Conservation (phyloP, 306 rosid species). For the Quercus parvula region DNA sequence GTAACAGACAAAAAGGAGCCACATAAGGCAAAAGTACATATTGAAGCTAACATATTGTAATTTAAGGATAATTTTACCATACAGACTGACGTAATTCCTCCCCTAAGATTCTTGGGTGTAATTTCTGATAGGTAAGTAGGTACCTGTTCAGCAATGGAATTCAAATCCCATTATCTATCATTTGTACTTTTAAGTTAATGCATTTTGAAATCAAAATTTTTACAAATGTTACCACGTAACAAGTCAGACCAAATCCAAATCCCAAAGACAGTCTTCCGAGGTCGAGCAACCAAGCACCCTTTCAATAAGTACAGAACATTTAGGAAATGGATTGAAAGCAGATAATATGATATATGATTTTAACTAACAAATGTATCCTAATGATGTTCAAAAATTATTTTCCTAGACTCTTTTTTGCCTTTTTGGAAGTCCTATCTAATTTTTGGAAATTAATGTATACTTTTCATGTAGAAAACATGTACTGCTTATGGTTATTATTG, state of each 20-base stretch:
- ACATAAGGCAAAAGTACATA: too few relatives aligned
- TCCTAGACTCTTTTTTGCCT: neutral
- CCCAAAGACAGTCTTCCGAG: slow-evolving; percentile 35
- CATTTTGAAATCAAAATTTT: neutral
- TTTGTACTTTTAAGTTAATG: too few relatives aligned
- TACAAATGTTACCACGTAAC: slow-evolving; percentile 26
- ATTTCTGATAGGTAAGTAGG: slow-evolving; percentile 32
- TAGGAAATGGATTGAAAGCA: neutral
- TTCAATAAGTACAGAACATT: neutral
- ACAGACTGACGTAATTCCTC: too few relatives aligned
- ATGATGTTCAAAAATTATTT: too few relatives aligned
- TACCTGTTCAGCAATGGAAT: neutral
- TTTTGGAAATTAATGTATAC: too few relatives aligned
- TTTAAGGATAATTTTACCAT: too few relatives aligned
- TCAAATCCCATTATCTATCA: neutral
- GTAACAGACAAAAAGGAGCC: neutral
- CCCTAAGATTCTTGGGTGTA: slow-evolving; percentile 21
- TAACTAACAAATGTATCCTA: too few relatives aligned
- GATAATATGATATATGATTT: too few relatives aligned
- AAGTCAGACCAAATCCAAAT: slow-evolving; percentile 25
- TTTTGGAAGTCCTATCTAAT: neutral
- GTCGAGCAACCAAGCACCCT: slow-evolving; percentile 37
- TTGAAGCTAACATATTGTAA: too few relatives aligned
- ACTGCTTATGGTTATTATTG: too few relatives aligned
- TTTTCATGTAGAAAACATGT: too few relatives aligned